Evolutionary conservation across 148 eudicot species (phyloP), one percentile per base, ranked within the genome.

Genomic region (Chenopodium formosanum): DNA sequence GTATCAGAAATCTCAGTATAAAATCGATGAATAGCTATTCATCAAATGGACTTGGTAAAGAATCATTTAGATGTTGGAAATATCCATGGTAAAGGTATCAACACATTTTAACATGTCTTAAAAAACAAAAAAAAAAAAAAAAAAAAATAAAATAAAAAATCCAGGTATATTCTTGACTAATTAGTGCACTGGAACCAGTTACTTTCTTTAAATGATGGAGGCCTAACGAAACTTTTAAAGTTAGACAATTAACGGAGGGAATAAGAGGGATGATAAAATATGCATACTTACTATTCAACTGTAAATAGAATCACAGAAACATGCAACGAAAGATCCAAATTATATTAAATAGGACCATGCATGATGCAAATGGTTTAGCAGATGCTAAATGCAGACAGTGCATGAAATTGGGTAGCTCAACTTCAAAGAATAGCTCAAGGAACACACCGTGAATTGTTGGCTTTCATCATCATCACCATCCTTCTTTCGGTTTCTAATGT

Each of bases 361-460:
- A 69, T 29, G 8, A 13, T 78, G 17, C 65, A 69, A 60, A 31
- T 78, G 8, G 25, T 50, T 78, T 29, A 48, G n/a, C n/a, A 46
- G 7, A 27, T 25, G 25, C 20, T 27, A 29, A 67, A 29, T 22
- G 34, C 37, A 67, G 4, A 29, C 16, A 67, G 4, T 22, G 31
- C 75, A 37, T 47, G 17, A 23, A 23, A 50, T 31, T 72, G 71
- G 19, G 53, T 47, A 48, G 73, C 70, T 27, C 5, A 44, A 48
- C 46, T 48, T 16, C 22, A 29, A 53, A 68, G 7, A 34, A 16
- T 19, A 72, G 77, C 52, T 63, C 25, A 79, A 81, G 73, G n/a
- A 74, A 87, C 92, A 67, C 74, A 95, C 98, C 84, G 92, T 85
- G 86, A 93, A 95, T 78, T 91, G 91, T 81, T 84, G 96, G 80